These are phyloP conservation scores for Globisporangium yorkense DNA, from an alignment of 352 stramenopile species.

Conservation along the genomic window DNA sequence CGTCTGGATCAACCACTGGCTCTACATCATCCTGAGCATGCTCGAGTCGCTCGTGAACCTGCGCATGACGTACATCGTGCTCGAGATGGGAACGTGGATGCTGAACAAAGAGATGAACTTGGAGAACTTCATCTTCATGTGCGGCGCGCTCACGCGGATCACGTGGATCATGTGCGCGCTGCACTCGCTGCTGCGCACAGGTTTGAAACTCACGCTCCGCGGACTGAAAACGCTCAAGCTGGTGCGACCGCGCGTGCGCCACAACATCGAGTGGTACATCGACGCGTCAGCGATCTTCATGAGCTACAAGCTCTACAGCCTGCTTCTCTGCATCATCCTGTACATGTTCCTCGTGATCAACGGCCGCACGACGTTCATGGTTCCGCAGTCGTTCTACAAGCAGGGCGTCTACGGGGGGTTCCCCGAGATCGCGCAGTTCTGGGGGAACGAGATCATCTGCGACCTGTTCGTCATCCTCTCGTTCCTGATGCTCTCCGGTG, in stretches of 20 bases:
- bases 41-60: slow-evolving; percentile 40
- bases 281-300: slow-evolving; percentile 41
- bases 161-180: slow-evolving; percentile 58
- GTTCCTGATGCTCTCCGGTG: slow-evolving; percentile 24
- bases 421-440: slow-evolving; percentile 33
- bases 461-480: slow-evolving; percentile 35
- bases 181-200: slow-evolving; percentile 25
- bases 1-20: slow-evolving; percentile 68
- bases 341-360: slow-evolving; percentile 29
- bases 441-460: slow-evolving; percentile 48
- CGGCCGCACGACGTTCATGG: slow-evolving; percentile 40
- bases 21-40: slow-evolving; percentile 56
- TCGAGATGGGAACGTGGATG: slow-evolving; percentile 53
- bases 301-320: slow-evolving; percentile 56
- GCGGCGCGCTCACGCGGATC: slow-evolving; percentile 34
- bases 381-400: slow-evolving; percentile 21
- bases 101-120: slow-evolving; percentile 37
- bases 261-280: slow-evolving; percentile 43
- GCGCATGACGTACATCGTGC: slow-evolving; percentile 35
- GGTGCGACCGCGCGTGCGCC: slow-evolving; percentile 18
- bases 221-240: slow-evolving; percentile 28
- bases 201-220: slow-evolving; percentile 25
- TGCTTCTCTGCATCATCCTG: slow-evolving; percentile 38
- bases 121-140: slow-evolving; percentile 56
- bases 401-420: slow-evolving; percentile 32